Evolutionary conservation across 2,329 filamentous ascomycete species (phyloP).

Genomic region (Neopestalotiopsis rosae): DNA sequence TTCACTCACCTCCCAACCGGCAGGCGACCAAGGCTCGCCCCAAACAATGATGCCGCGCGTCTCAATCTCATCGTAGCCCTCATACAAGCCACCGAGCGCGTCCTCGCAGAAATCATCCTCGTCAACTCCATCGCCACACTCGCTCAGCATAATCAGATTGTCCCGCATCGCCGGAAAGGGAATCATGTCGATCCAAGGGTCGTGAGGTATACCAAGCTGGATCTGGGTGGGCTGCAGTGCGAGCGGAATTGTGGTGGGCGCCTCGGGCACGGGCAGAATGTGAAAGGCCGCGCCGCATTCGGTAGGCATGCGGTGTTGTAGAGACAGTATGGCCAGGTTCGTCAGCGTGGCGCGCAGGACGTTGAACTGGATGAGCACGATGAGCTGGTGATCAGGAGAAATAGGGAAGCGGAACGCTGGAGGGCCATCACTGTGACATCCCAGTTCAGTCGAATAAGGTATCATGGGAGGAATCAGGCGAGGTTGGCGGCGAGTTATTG

Average conservation of each 20-base stretch:
- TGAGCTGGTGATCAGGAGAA: conserved; percentile 29
- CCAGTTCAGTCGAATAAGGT: neutral
- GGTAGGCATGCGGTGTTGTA: conserved; percentile 28
- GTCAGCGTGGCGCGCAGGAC: conserved; percentile 29
- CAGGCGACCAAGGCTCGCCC: conserved; percentile 40
- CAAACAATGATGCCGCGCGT: conserved; percentile 41
- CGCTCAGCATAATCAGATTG: conserved; percentile 29
- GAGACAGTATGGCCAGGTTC: conserved; percentile 29
- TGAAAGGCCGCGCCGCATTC: conserved; percentile 30
- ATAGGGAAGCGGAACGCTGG: conserved; percentile 25
- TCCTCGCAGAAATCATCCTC: conserved; percentile 37
- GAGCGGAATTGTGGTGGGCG: conserved; percentile 26
- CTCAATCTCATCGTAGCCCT: conserved; percentile 33
- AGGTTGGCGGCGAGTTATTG: neutral
- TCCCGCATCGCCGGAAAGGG: conserved; percentile 35
- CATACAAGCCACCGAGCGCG: conserved; percentile 33
- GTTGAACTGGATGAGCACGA: conserved; percentile 32
- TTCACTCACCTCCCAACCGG: conserved; percentile 44
- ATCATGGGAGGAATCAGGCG: conserved; percentile 5
- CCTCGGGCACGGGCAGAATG: conserved; percentile 24
- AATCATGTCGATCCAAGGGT: conserved; percentile 35
- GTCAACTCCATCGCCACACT: conserved; percentile 23
- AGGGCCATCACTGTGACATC: neutral
- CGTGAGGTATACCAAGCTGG: conserved; percentile 31
- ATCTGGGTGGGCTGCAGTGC: conserved; percentile 32